These are phyloP conservation scores for Borealophlyctis nickersoniae DNA, from an alignment of 192 early-diverging fungal genomes.

Conservation along the genomic window DNA sequence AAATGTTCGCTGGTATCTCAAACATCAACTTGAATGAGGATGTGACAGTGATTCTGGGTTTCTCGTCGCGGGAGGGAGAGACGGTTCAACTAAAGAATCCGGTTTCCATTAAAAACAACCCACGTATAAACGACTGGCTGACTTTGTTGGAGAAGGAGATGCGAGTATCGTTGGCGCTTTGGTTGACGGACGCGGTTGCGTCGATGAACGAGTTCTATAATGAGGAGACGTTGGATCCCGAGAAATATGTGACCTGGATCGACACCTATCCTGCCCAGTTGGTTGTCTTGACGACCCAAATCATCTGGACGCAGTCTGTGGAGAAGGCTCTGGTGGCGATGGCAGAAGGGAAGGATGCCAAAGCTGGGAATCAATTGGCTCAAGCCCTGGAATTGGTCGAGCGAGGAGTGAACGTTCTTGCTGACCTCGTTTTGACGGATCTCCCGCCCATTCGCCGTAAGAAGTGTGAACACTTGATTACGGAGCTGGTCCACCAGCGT, in stretches of 20 bases:
- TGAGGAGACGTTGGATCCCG: slow-evolving; percentile 46
- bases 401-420: slow-evolving; percentile 77
- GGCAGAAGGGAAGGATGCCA: slow-evolving; percentile 26
- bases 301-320: slow-evolving; percentile 83
- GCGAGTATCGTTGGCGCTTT: slow-evolving; percentile 77
- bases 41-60: slow-evolving; percentile 60
- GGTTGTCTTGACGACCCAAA: slow-evolving; percentile 86
- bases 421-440: slow-evolving; percentile 89
- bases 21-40: slow-evolving; percentile 85
- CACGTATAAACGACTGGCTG: slow-evolving; percentile 98
- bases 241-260: slow-evolving; percentile 76
- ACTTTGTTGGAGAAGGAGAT: slow-evolving; percentile 91
- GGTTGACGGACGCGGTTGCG: slow-evolving; percentile 67
- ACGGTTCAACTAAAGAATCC: slow-evolving; percentile 72
- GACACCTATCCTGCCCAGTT: slow-evolving; percentile 89
- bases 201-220: slow-evolving; percentile 65
- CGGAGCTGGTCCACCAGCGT: slow-evolving; percentile 98
- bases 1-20: slow-evolving; percentile 98
- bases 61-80: slow-evolving; percentile 94
- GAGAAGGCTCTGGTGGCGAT: slow-evolving; percentile 53
- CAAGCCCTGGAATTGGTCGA: slow-evolving; percentile 61
- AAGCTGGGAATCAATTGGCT: slow-evolving; percentile 45
- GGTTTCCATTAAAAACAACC: slow-evolving; percentile 76
- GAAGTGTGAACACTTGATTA: slow-evolving; percentile 98
- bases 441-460: slow-evolving; percentile 75